Evolutionary conservation across 73 alveolate species (phyloP).

Genomic region (Paramecium sexaurelia): DNA sequence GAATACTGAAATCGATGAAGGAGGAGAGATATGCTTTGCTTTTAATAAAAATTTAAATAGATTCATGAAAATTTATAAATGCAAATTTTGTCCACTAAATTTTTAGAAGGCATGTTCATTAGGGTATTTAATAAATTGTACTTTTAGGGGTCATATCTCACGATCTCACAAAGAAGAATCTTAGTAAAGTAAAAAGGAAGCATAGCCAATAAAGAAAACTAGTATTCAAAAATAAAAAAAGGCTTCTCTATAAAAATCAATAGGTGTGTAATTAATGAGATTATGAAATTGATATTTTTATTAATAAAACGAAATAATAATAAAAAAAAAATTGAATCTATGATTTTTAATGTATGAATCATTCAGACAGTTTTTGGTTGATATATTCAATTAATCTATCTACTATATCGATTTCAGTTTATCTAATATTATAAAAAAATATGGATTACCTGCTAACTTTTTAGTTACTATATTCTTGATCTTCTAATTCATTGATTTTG

Average conservation of each 20-base stretch:
- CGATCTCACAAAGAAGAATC: conserved; percentile 29
- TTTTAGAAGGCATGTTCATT: conserved; percentile 39
- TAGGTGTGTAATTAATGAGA: not conserved
- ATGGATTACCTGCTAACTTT: conserved; percentile 41
- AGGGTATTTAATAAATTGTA: not conserved
- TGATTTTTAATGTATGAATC: not conserved
- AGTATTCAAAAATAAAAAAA: not conserved
- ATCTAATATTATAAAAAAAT: not conserved
- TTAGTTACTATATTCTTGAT: not conserved
- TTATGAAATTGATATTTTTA: not conserved
- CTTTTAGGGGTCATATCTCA: conserved; percentile 29
- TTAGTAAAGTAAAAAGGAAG: not conserved
- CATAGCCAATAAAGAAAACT: not conserved
- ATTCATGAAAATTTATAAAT: not conserved
- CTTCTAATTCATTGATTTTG: not conserved
- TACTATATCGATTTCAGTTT: conserved; percentile 49
- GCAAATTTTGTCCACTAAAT: not conserved
- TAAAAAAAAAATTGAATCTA: not conserved
- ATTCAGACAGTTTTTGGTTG: conserved; percentile 54
- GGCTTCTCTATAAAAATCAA: not conserved
- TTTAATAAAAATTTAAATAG: not conserved
- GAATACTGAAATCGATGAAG: not conserved
- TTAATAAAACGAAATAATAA: not conserved
- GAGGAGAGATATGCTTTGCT: not conserved
- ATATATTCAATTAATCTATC: conserved; percentile 53